These are phyloP conservation scores for Melanomma pulvis-pyrius DNA, from an alignment of 495 filamentous ascomycete genomes.

Conservation along the genomic window DNA sequence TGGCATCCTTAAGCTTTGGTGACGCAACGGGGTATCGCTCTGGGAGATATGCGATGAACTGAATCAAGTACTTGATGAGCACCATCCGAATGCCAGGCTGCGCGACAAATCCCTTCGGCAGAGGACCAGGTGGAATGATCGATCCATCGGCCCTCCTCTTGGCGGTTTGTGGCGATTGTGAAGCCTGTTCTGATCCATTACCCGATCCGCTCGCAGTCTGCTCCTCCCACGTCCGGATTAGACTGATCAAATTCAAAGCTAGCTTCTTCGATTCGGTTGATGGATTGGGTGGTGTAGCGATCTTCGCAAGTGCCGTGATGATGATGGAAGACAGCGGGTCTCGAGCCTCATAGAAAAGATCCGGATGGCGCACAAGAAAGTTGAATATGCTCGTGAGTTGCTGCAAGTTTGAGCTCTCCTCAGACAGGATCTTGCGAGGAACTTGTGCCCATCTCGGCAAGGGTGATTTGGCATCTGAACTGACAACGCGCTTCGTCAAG, in stretches of 20 bases:
- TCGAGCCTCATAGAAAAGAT: conserved; percentile 91
- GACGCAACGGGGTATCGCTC: conserved; percentile 79
- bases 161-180: conserved; percentile 70
- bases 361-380: conserved; percentile 88
- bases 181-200: conserved; percentile 51
- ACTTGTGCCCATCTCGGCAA: conserved; percentile 84
- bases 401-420: conserved; percentile 95
- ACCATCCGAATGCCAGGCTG: conserved; percentile 63
- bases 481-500: conserved; percentile 71
- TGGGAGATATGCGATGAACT: conserved; percentile 87
- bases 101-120: conserved; percentile 40
- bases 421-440: conserved; percentile 85
- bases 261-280: conserved; percentile 93
- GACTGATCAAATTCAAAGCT: conserved; percentile 81
- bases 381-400: conserved; percentile 97
- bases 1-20: conserved; percentile 60
- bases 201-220: conserved; percentile 57
- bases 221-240: conserved; percentile 94
- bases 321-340: conserved; percentile 89
- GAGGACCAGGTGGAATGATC: conserved; percentile 43
- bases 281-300: conserved; percentile 78
- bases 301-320: conserved; percentile 84
- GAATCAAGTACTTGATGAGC: conserved; percentile 89
- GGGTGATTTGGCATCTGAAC: conserved; percentile 55
- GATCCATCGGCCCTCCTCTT: conserved; percentile 75